A percentile compares a stretch with the other conserved stretches of the same genome.
Evolutionary conservation across 768 basidiomycete species (phyloP).

Genomic region (Butyriboletus loyo): DNA sequence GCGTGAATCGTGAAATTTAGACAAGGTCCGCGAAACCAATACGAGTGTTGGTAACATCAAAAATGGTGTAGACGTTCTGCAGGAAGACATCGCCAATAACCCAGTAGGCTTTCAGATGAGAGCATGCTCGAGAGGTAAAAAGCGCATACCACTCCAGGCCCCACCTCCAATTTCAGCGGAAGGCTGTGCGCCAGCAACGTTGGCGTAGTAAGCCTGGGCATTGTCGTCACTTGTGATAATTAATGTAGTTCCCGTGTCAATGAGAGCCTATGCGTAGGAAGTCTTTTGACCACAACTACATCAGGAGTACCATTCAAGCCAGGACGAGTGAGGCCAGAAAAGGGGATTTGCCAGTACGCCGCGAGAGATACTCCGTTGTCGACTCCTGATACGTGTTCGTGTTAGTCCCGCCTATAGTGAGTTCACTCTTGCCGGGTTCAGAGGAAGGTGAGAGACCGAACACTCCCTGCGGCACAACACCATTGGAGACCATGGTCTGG

Average conservation of each 20-base stretch:
- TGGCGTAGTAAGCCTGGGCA: slow-evolving; percentile 29
- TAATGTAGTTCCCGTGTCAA: slow-evolving; percentile 35
- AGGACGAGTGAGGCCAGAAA: slow-evolving; percentile 29
- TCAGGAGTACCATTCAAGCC: slow-evolving; percentile 18
- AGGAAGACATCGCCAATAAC: slow-evolving; percentile 36
- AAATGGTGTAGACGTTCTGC: slow-evolving; percentile 31
- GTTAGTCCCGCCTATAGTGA: slow-evolving; percentile 57
- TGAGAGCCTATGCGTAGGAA: slow-evolving; percentile 26
- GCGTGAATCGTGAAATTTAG: slow-evolving; percentile 3
- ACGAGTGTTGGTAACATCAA: slow-evolving; percentile 32
- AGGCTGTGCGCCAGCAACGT: slow-evolving; percentile 29
- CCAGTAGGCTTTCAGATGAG: slow-evolving; percentile 24
- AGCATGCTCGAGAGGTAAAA: not conserved
- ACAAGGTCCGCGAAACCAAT: slow-evolving; percentile 41
- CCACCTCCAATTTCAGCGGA: slow-evolving; percentile 28
- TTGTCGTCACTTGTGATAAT: slow-evolving; percentile 24
- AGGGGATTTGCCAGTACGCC: slow-evolving; percentile 38
- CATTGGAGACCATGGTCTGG: slow-evolving; percentile 42
- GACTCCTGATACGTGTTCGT: slow-evolving; percentile 41
- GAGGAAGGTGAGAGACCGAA: slow-evolving; percentile 50
- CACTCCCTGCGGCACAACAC: slow-evolving; percentile 31
- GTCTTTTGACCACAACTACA: slow-evolving; percentile 26
- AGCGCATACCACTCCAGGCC: slow-evolving; percentile 32
- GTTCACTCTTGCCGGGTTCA: slow-evolving; percentile 41
- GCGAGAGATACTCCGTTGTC: slow-evolving; percentile 35